These are phyloP conservation scores for Monilinia laxa DNA, from an alignment of 2,329 filamentous ascomycete genomes.

Conservation along the genomic window DNA sequence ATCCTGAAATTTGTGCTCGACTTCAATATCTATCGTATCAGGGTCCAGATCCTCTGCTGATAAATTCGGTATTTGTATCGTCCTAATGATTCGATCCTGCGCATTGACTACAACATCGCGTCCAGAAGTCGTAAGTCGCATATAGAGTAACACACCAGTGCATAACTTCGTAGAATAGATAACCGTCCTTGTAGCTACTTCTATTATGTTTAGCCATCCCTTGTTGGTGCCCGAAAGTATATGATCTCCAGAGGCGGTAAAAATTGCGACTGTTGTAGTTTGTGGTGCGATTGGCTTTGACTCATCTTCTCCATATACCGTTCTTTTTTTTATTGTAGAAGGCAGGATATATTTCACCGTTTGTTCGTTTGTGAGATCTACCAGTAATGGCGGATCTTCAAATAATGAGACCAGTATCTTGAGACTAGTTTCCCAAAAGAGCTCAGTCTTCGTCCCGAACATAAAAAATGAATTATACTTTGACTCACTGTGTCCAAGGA, in stretches of 20 bases:
- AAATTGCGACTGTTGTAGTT: slow-evolving; percentile 89
- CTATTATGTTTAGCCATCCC: slow-evolving; percentile 94
- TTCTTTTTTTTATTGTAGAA: slow-evolving; percentile 71
- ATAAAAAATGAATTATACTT: not conserved
- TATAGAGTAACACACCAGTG: slow-evolving; percentile 80
- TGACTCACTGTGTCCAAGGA: slow-evolving; percentile 76
- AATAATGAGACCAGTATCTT: slow-evolving; percentile 90
- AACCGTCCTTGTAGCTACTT: slow-evolving; percentile 74
- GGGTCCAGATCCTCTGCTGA: slow-evolving; percentile 68
- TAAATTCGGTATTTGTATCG: slow-evolving; percentile 82
- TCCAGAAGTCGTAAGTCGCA: slow-evolving; percentile 81
- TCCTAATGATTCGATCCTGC: slow-evolving; percentile 91
- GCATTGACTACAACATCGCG: slow-evolving; percentile 88
- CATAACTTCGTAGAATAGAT: slow-evolving; percentile 90
- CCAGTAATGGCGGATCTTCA: slow-evolving; percentile 86
- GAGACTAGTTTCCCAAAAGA: slow-evolving; percentile 52
- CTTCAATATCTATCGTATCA: slow-evolving; percentile 81
- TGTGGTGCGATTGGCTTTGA: slow-evolving; percentile 86
- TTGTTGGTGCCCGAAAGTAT: slow-evolving; percentile 93
- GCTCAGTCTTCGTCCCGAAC: slow-evolving; percentile 6
- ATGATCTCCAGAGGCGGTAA: slow-evolving; percentile 80
- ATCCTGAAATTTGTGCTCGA: slow-evolving; percentile 98
- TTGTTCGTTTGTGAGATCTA: slow-evolving; percentile 70
- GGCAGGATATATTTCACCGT: slow-evolving; percentile 76
- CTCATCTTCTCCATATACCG: slow-evolving; percentile 67